Percentiles rank a stretch among this genome's conserved stretches.
Conservation (phyloP, 2,329 filamentous ascomycete genomes). For the Chaetothyriales sp. region DNA sequence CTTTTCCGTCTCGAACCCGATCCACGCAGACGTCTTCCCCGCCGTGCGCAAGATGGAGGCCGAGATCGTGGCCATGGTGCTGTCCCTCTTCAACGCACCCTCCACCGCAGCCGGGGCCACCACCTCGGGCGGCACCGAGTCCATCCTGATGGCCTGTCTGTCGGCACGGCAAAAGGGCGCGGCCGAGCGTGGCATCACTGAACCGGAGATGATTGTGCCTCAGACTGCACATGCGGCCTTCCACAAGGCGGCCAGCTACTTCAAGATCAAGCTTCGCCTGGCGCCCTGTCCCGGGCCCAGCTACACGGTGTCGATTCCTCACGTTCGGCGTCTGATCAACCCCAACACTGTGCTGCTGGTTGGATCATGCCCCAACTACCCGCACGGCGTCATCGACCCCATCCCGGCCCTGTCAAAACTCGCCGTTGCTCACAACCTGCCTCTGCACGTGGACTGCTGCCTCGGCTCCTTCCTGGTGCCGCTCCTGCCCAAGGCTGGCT, state of each 20-base stretch:
- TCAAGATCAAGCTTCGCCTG: constrained; percentile 85
- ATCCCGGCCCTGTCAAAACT: constrained; percentile 72
- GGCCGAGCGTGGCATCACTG: constrained; percentile 67
- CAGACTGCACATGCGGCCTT: constrained; percentile 93
- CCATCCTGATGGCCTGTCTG: constrained; percentile 88
- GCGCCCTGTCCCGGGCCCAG: constrained; percentile 71
- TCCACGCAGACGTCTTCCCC: constrained; percentile 96
- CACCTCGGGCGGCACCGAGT: constrained; percentile 87
- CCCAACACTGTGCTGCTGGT: constrained; percentile 87
- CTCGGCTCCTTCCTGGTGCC: constrained; percentile 90
- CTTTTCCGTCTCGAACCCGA: constrained; percentile 90
- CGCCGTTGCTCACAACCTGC: constrained; percentile 62
- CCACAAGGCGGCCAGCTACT: constrained; percentile 87
- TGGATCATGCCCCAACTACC: constrained; percentile 92
- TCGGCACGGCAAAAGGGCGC: constrained; percentile 81
- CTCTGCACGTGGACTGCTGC: constrained; percentile 94
- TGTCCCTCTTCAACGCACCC: constrained; percentile 78
- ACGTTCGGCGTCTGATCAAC: constrained; percentile 75
- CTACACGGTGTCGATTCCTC: constrained; percentile 68
- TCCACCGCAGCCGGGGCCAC: constrained; percentile 72
- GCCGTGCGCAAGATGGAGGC: constrained; percentile 99
- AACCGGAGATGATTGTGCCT: constrained; percentile 95
- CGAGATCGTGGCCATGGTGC: constrained; percentile 86
- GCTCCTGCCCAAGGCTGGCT: constrained; percentile 83
- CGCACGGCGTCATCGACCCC: constrained; percentile 94